phyloP scores from a whole-genome alignment of 2,329 filamentous ascomycete species.

The Sphaerulina musiva region DNA sequence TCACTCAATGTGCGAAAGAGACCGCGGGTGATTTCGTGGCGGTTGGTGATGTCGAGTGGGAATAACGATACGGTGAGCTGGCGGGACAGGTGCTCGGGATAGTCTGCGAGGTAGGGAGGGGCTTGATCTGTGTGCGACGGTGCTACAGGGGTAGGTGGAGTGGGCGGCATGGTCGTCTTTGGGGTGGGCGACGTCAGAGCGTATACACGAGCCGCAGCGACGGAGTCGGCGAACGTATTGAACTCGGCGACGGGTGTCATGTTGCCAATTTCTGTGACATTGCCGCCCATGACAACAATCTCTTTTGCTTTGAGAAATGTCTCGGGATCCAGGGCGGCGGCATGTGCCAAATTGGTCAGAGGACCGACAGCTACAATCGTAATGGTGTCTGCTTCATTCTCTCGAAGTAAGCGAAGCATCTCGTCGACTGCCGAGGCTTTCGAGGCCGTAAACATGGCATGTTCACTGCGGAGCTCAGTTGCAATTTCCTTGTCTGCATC shows the following conservation, averaged over 20 bases:
- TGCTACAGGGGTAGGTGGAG: constrained; percentile 40
- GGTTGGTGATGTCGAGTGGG: constrained; percentile 44
- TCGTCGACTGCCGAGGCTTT: constrained; percentile 69
- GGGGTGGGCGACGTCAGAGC: constrained; percentile 54
- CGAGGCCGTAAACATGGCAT: constrained; percentile 65
- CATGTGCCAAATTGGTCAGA: constrained; percentile 85
- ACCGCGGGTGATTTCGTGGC: constrained; percentile 39
- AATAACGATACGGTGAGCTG: constrained; percentile 44
- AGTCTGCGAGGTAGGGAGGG: constrained; percentile 33
- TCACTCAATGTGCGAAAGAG: constrained; percentile 33
- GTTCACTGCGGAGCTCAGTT: constrained; percentile 35
- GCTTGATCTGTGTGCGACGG: constrained; percentile 19
- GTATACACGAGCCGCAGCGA: constrained; percentile 45
- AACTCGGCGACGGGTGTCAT: constrained; percentile 81
- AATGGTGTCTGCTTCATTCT: constrained; percentile 73
- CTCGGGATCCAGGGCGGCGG: constrained; percentile 80
- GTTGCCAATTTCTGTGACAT: constrained; percentile 73
- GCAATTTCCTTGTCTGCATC: constrained; percentile 33
- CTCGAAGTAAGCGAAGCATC: constrained; percentile 76
- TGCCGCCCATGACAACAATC: constrained; percentile 91
- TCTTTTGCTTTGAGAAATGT: constrained; percentile 85
- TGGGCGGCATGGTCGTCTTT: constrained; percentile 69
- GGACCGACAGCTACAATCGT: constrained; percentile 88
- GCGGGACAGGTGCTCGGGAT: constrained; percentile 38
- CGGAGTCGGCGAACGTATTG: constrained; percentile 79